Base-by-base conservation (phyloP, 2,329 filamentous ascomycete species). In the Aschersonia sp. region DNA sequence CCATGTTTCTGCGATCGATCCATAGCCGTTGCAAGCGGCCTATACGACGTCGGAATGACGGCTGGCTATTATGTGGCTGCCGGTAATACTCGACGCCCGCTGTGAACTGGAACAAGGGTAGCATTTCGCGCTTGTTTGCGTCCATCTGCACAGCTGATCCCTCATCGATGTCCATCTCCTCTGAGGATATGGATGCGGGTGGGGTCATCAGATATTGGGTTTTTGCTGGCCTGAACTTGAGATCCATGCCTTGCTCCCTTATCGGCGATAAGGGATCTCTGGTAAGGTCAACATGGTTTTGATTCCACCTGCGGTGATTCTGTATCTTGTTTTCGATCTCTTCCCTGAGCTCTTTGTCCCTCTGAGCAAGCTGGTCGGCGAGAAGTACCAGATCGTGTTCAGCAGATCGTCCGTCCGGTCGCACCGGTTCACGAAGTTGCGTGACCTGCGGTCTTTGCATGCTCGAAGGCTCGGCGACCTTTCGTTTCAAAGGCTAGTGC, bases 281-380 rank as follows among this genome's bases (percentile, higher is more conserved):
- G 52, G 91, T 96, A 61, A 89, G 75, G 68, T 97, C 89, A 58
- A 94, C 78, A 70, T 87, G 89, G 59, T 86, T 84, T 57, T 85
- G 76, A 66, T 96, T 96, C 89, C 91, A 96, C 62, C 85, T 82
- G 56, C 84, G 80, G 67, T 96, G 91, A 65, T 92, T 91, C 57
- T 84, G 77, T 48, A 94, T 81, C 65, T 94, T 91, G 56, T 80
- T 80, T 63, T 94, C 86, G 61, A 97, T 87, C 59, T 94, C 88
- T 53, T 75, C 74, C 52, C 84, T 76, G 55, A 96, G 80, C 56
- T 85, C 80, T 55, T 85, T 88, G 55, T 91, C 84, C 64, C 86
- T 87, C 64, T 94, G 86, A 43, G 80, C 80, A 48, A 84, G 74
- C 56, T 87, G 78, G 57, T 95, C 87, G 51, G 84, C 76, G 53